A percentile compares a stretch with the other conserved stretches of the same genome.
Evolutionary conservation across 2,329 filamentous ascomycete genomes (phyloP).

Genomic region (Cercospora sojina): DNA sequence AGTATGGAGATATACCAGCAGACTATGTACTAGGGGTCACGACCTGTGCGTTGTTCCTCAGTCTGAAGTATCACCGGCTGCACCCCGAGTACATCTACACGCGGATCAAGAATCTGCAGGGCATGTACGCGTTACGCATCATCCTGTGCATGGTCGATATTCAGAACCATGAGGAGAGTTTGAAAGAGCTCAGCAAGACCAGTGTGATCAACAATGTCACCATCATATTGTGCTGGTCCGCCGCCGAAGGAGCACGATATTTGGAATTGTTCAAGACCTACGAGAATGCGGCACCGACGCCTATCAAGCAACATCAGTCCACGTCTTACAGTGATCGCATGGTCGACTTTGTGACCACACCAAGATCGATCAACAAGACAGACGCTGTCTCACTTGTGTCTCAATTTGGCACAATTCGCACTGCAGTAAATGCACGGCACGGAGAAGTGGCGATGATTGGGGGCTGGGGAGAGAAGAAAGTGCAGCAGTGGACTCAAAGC

Average conservation of each 20-base stretch:
- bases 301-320: constrained; percentile 82
- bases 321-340: constrained; percentile 82
- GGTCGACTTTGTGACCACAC: constrained; percentile 88
- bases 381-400: constrained; percentile 88
- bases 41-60: constrained; percentile 88
- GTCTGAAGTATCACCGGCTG: constrained; percentile 92
- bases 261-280: constrained; percentile 93
- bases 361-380: constrained; percentile 87
- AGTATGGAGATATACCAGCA: constrained; percentile 93
- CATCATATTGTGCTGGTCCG: constrained; percentile 88
- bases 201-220: constrained; percentile 91
- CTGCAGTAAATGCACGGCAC: constrained; percentile 80
- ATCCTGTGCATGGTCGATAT: constrained; percentile 93
- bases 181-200: constrained; percentile 90
- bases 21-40: constrained; percentile 87
- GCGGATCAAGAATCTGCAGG: constrained; percentile 78
- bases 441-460: constrained; percentile 83
- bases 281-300: constrained; percentile 77
- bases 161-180: constrained; percentile 82
- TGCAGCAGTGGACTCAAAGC: constrained; percentile 77
- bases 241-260: constrained; percentile 89
- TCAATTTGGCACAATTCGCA: constrained; percentile 84
- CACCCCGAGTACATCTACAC: constrained; percentile 98
- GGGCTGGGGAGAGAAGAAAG: constrained; percentile 95
- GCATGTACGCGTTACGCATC: constrained; percentile 82